Evolutionary conservation across 2,329 filamentous ascomycete species (phyloP).

Genomic region (Diaporthe eres): DNA sequence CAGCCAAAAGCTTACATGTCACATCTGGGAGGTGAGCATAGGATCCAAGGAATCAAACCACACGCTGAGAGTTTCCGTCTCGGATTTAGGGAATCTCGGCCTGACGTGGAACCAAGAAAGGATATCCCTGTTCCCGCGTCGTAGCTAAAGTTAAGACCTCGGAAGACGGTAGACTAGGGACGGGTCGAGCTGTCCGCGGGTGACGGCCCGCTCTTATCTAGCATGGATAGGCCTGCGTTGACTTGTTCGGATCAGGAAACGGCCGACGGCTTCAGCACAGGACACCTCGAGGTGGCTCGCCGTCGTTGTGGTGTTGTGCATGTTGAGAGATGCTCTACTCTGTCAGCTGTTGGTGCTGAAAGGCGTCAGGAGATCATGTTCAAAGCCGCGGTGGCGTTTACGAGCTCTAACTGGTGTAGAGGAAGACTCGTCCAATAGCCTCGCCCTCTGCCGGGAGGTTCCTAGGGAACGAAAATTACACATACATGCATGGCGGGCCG

Average conservation of each 20-base stretch:
- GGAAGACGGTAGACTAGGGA: conserved; percentile 1
- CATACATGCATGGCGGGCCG: not conserved
- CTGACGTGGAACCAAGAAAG: not conserved
- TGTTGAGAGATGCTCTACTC: not conserved
- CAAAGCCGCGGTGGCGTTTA: not conserved
- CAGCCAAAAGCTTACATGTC: not conserved
- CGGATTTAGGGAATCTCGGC: not conserved
- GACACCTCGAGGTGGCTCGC: not conserved
- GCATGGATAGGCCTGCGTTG: not conserved
- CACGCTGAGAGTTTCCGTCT: not conserved
- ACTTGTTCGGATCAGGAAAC: not conserved
- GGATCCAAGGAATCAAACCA: not conserved
- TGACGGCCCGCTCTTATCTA: not conserved
- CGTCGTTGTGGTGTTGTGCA: not conserved
- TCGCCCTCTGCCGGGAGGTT: not conserved
- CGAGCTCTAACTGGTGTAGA: not conserved
- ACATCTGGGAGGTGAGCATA: not conserved
- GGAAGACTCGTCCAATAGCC: not conserved
- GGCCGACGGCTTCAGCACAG: not conserved
- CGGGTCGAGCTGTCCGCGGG: not conserved
- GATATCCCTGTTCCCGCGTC: not conserved
- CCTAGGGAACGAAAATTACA: not conserved
- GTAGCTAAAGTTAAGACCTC: not conserved
- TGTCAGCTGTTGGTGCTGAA: not conserved
- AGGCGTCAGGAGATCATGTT: not conserved